These are phyloP conservation scores for Ascochyta rabiei DNA, from an alignment of 2,329 filamentous ascomycete genomes.

Conservation along the genomic window DNA sequence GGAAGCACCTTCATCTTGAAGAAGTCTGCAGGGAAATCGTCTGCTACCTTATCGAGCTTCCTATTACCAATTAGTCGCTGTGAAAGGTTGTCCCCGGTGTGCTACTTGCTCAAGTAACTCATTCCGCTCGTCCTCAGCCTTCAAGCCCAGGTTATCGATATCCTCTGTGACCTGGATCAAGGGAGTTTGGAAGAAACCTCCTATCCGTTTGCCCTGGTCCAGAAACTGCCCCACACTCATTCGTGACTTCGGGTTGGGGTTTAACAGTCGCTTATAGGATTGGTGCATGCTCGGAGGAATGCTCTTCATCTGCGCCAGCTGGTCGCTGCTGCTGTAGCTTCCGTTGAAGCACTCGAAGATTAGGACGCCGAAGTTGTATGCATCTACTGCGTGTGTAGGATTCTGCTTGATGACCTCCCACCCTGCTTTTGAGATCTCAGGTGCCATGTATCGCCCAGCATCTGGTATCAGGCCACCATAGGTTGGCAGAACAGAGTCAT, in stretches of 20 bases:
- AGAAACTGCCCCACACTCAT: slow-evolving; percentile 85
- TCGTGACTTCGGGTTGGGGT: slow-evolving; percentile 86
- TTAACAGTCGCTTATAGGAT: slow-evolving; percentile 87
- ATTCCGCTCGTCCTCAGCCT: slow-evolving; percentile 82
- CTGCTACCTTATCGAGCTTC: slow-evolving; percentile 82
- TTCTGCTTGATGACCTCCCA: slow-evolving; percentile 90
- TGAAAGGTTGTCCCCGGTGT: neutral
- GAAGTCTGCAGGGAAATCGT: slow-evolving; percentile 97
- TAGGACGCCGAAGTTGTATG: slow-evolving; percentile 83
- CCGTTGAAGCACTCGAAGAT: slow-evolving; percentile 94
- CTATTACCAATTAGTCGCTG: slow-evolving; percentile 34
- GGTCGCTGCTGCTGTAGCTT: slow-evolving; percentile 74
- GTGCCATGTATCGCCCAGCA: slow-evolving; percentile 80
- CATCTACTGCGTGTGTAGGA: slow-evolving; percentile 80
- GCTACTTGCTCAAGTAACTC: slow-evolving; percentile 71
- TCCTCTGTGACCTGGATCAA: slow-evolving; percentile 91
- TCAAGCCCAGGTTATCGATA: slow-evolving; percentile 90
- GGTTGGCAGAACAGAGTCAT: slow-evolving; percentile 90
- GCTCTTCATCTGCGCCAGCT: slow-evolving; percentile 82
- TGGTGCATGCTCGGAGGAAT: slow-evolving; percentile 88
- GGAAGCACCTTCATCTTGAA: slow-evolving; percentile 97
- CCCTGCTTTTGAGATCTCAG: slow-evolving; percentile 83
- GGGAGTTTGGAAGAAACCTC: slow-evolving; percentile 90
- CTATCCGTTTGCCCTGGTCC: slow-evolving; percentile 81
- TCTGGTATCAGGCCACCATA: slow-evolving; percentile 89